Conservation (phyloP, 164 flowering plant genomes). For the Nelumbo lutea region DNA sequence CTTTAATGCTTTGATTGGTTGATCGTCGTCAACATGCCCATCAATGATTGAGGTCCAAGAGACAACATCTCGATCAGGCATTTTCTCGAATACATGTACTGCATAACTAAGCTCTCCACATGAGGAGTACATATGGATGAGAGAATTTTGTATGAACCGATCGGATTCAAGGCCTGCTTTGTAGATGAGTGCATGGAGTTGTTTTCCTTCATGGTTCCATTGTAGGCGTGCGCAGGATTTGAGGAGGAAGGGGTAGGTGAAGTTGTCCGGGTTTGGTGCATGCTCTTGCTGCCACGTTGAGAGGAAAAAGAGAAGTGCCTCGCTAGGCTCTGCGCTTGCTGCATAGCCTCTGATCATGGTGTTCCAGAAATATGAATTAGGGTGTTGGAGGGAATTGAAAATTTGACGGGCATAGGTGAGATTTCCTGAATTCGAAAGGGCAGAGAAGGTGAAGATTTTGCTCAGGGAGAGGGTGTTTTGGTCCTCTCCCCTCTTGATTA, state of each 20-base stretch:
- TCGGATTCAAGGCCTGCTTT: constrained; percentile 30
- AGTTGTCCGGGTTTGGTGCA: constrained; percentile 34
- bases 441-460: constrained; percentile 42
- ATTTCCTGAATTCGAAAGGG: constrained; percentile 38
- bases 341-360: constrained; percentile 50
- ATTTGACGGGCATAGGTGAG: constrained; percentile 39
- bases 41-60: constrained; percentile 45
- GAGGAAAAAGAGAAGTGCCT: constrained; percentile 32
- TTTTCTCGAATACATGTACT: constrained; percentile 29
- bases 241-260: constrained; percentile 46
- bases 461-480: constrained; percentile 17
- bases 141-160: constrained; percentile 29
- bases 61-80: constrained; percentile 38
- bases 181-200: constrained; percentile 28
- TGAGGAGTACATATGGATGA: constrained; percentile 41
- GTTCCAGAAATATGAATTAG: constrained; percentile 44
- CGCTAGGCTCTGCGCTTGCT: constrained; percentile 31
- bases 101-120: constrained; percentile 28
- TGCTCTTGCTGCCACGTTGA: constrained; percentile 19
- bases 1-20: constrained; percentile 28
- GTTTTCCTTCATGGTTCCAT: constrained; percentile 23
- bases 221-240: constrained; percentile 32
- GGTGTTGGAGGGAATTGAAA: constrained; percentile 31
- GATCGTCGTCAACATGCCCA: constrained; percentile 30
- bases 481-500: constrained; percentile 21